Evolutionary conservation across 495 filamentous ascomycete genomes (phyloP).

Genomic region (Podospora appendiculata): DNA sequence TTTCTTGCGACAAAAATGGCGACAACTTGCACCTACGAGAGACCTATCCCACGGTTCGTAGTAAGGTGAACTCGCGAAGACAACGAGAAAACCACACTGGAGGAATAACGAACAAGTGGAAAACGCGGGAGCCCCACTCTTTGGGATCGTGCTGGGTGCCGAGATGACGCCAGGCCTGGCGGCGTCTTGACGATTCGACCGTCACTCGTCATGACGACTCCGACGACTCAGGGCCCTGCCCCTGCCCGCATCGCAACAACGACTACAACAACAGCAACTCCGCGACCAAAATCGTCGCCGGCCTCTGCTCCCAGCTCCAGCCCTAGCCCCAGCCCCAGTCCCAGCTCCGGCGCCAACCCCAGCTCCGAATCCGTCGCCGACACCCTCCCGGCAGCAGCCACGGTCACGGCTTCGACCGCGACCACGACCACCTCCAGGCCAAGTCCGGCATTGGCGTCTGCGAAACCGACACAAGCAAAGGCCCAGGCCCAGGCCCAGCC

Average conservation of each 20-base stretch:
- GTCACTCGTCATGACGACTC: slow-evolving; percentile 15
- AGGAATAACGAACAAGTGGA: no score
- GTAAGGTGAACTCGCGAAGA: no score
- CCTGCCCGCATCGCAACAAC: slow-evolving; percentile 22
- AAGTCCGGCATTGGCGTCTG: no score
- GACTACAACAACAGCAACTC: neutral
- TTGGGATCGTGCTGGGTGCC: no score
- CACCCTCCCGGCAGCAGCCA: neutral
- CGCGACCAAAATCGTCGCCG: neutral
- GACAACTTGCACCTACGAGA: no score
- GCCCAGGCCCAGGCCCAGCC: neutral
- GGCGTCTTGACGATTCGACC: neutral
- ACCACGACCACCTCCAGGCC: no score
- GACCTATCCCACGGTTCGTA: no score
- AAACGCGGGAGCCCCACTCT: no score
- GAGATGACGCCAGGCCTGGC: neutral
- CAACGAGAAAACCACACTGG: no score
- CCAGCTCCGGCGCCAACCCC: neutral
- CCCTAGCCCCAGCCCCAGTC: neutral
- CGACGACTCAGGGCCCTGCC: slow-evolving; percentile 14
- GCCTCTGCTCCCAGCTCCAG: neutral
- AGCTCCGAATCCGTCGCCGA: neutral
- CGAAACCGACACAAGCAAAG: neutral
- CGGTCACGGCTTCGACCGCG: no score
- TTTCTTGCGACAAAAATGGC: no score